Evolutionary conservation across 768 basidiomycete species (phyloP).

Genomic region (Suillus alpinus): DNA sequence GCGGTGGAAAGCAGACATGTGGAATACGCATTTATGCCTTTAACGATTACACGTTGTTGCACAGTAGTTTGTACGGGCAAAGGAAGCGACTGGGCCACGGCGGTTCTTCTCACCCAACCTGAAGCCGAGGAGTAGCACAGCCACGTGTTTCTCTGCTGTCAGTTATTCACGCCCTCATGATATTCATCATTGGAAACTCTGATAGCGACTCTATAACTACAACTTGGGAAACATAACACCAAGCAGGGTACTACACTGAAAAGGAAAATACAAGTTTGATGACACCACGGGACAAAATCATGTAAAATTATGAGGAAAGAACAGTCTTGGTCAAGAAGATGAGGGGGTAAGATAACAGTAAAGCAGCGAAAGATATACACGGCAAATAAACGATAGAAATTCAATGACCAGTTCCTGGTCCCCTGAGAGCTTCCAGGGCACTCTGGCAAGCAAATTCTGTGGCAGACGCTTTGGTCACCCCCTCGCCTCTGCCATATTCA

Average conservation of each 20-base stretch:
- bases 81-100: background rate
- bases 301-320: background rate
- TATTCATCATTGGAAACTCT: background rate
- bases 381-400: background rate
- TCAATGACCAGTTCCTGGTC: background rate
- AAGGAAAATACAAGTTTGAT: background rate
- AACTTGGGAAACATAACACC: background rate
- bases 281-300: background rate
- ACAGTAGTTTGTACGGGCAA: constrained; percentile 1
- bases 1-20: constrained; percentile 17
- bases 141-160: constrained; percentile 1
- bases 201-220: background rate
- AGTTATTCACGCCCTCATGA: background rate
- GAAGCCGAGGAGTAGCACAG: constrained; percentile 4
- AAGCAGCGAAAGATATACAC: background rate
- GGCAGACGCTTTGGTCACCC: constrained; percentile 15
- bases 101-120: background rate
- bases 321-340: background rate
- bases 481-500: constrained; percentile 23
- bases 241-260: background rate
- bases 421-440: background rate
- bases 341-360: too few relatives aligned
- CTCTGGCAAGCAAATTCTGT: constrained; percentile 19
- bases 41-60: constrained; percentile 6
- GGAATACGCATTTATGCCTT: constrained; percentile 24